phyloP scores from a whole-genome alignment of 768 basidiomycete genomes.

The Strobilomyces echinocephalus region DNA sequence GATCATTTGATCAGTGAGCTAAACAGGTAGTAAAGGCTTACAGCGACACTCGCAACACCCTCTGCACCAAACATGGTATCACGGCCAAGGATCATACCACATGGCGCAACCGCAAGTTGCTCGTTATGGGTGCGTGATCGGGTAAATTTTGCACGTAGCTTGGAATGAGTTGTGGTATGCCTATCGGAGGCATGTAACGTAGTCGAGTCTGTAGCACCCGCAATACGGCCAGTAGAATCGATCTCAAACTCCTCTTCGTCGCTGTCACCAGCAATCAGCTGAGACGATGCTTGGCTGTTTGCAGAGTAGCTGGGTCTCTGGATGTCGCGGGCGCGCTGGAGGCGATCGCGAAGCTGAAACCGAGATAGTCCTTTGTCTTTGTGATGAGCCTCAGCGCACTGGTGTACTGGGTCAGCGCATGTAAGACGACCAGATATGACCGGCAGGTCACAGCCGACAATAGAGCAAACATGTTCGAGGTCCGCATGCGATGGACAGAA shows the following conservation, averaged over 20 bases:
- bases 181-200: too few species aligned
- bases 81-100: not conserved
- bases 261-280: not conserved
- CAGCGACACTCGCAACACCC: not conserved
- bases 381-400: not conserved
- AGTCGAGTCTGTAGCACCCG: too few species aligned
- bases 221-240: not conserved
- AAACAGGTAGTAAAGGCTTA: not conserved
- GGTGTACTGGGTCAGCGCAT: not conserved
- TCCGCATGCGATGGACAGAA: not conserved
- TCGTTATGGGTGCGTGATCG: not conserved
- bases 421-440: constrained; percentile 16
- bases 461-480: not conserved
- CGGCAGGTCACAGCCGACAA: not conserved
- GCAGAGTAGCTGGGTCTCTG: not conserved
- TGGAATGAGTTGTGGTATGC: not conserved
- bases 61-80: constrained; percentile 8
- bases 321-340: not conserved
- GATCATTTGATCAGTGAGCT: too few species aligned
- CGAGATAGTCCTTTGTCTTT: not conserved
- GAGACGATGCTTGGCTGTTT: not conserved
- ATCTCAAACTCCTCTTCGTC: not conserved
- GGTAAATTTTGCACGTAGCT: not conserved
- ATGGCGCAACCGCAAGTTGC: not conserved
- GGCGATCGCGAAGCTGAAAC: constrained; percentile 1